Evolutionary conservation across 768 basidiomycete species (phyloP).

Genomic region (Hebeloma cylindrosporum): DNA sequence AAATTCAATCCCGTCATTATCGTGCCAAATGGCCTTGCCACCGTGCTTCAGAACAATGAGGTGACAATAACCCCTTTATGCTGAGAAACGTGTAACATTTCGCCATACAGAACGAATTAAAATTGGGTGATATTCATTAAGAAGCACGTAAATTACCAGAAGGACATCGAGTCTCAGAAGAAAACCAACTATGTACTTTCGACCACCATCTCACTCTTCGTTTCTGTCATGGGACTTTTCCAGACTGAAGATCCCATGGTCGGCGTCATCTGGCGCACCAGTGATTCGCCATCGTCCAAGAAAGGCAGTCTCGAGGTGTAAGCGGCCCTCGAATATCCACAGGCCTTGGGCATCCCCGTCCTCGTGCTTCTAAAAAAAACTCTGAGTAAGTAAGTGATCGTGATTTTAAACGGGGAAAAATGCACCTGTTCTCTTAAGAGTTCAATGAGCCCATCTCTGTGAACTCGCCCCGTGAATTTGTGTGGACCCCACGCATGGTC

Average conservation of each 20-base stretch:
- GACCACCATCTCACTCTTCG: background rate
- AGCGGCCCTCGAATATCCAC: slow-evolving; percentile 59
- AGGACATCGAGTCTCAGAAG: too few species aligned
- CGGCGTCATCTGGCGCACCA: slow-evolving; percentile 33
- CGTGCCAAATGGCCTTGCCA: too few species aligned
- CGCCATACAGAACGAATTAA: too few species aligned
- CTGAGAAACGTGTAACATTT: too few species aligned
- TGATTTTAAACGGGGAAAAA: slow-evolving; percentile 2
- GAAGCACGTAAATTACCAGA: too few species aligned
- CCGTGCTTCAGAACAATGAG: too few species aligned
- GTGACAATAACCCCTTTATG: too few species aligned
- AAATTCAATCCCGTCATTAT: too few species aligned
- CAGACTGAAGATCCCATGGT: slow-evolving; percentile 61
- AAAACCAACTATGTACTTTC: background rate
- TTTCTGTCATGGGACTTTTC: slow-evolving; percentile 34
- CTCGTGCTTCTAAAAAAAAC: slow-evolving; percentile 37
- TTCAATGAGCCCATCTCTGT: slow-evolving; percentile 57
- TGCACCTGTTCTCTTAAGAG: slow-evolving; percentile 64
- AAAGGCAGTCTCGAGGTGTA: slow-evolving; percentile 48
- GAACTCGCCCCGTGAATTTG: slow-evolving; percentile 56
- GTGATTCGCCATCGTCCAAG: slow-evolving; percentile 54
- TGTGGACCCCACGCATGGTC: slow-evolving; percentile 69
- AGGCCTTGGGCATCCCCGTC: slow-evolving; percentile 44
- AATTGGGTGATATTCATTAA: too few species aligned
- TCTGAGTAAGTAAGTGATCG: slow-evolving; percentile 1